These are phyloP conservation scores for Fusarium nurragi DNA, from an alignment of 2,329 filamentous ascomycete species.

Conservation along the genomic window DNA sequence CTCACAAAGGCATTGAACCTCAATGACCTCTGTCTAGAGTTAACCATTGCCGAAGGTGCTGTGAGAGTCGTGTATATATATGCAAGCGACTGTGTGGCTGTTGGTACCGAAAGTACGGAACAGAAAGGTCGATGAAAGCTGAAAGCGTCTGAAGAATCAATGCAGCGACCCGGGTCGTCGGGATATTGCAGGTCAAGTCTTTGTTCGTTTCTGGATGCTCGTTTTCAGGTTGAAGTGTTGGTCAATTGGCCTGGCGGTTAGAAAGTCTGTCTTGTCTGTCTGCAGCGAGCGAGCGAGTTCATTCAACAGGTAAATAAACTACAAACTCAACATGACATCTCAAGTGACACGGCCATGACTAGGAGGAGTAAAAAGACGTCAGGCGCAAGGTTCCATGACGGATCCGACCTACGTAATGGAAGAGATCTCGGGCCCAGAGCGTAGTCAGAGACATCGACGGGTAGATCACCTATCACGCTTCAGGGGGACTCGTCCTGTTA, in stretches of 20 bases:
- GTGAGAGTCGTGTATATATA: conserved; percentile 12
- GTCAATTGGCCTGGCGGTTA: conserved; percentile 15
- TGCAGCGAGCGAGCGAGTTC: neutral
- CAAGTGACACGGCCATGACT: conserved; percentile 18
- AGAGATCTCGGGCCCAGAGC: conserved; percentile 18
- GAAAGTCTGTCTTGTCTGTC: neutral
- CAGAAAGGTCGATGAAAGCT: conserved; percentile 4
- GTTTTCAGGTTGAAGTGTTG: neutral
- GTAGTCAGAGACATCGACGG: neutral
- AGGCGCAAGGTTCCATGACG: conserved; percentile 34
- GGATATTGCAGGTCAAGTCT: conserved; percentile 33
- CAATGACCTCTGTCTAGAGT: conserved; percentile 28
- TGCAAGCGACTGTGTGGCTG: neutral
- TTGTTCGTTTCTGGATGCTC: conserved; percentile 11
- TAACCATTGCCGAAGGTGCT: conserved; percentile 12
- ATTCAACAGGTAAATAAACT: neutral
- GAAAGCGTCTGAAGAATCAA: conserved; percentile 19
- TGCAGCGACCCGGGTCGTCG: conserved; percentile 28
- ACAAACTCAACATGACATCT: conserved; percentile 9
- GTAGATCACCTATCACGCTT: neutral
- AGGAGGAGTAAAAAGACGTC: conserved; percentile 10
- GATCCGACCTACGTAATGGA: conserved; percentile 14
- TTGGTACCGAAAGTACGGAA: neutral
- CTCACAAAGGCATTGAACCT: conserved; percentile 46
- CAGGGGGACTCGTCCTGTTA: conserved; percentile 31